Evolutionary conservation across 1,139 yeast species (phyloP).

Genomic region (Diutina ranongensis): DNA sequence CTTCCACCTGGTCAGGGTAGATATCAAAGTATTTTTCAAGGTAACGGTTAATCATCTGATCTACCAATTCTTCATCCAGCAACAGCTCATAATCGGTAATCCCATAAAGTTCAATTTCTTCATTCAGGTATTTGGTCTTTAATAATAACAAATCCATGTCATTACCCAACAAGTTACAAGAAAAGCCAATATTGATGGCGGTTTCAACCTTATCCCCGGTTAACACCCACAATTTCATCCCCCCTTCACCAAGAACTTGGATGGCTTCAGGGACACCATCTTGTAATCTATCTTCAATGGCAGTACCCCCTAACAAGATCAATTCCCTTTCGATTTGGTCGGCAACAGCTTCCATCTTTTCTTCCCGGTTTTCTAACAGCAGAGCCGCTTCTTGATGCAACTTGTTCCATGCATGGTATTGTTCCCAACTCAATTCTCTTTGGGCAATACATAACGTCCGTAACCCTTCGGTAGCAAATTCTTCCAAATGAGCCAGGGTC

Average conservation of each 20-base stretch:
- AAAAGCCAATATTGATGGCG: constrained; percentile 94
- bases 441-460: constrained; percentile 38
- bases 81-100: not conserved
- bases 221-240: constrained; percentile 91
- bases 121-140: constrained; percentile 10
- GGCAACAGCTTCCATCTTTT: constrained; percentile 28
- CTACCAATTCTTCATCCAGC: constrained; percentile 8
- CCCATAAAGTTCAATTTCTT: constrained; percentile 7
- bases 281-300: constrained; percentile 92
- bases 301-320: constrained; percentile 83
- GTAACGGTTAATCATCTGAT: constrained; percentile 9
- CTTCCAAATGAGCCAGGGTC: constrained; percentile 32
- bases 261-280: constrained; percentile 95
- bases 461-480: constrained; percentile 36
- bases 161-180: constrained; percentile 79
- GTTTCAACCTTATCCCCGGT: constrained; percentile 98
- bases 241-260: constrained; percentile 74
- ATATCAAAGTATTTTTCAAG: constrained; percentile 8
- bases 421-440: constrained; percentile 30
- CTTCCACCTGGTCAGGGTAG: constrained; percentile 37
- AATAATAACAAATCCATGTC: constrained; percentile 81
- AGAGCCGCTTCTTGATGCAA: constrained; percentile 32
- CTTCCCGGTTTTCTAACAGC: constrained; percentile 32
- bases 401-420: constrained; percentile 32
- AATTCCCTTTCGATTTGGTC: constrained; percentile 71